These are phyloP conservation scores for Epichloe coenophiala DNA, from an alignment of 2,329 filamentous ascomycete species.

Conservation along the genomic window DNA sequence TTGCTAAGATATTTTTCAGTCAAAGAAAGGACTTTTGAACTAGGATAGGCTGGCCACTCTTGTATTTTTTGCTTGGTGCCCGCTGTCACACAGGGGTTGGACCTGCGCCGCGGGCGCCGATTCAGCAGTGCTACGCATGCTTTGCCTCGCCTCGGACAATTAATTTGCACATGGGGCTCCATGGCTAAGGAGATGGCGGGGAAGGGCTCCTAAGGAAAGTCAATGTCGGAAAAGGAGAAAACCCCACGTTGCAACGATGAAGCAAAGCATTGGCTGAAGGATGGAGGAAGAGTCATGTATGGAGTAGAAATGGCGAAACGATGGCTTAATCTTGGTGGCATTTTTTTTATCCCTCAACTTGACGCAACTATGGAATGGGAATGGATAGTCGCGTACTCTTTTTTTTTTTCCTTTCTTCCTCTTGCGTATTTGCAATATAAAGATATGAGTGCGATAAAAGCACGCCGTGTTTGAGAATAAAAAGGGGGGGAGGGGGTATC, in stretches of 20 bases:
- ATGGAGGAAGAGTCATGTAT: background rate
- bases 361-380: background rate
- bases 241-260: background rate
- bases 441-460: no score
- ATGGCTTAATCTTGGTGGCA: background rate
- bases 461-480: no score
- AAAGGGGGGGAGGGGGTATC: no score
- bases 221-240: background rate
- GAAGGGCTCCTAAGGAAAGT: no score
- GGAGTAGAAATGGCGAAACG: slow-evolving; percentile 1
- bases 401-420: no score
- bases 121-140: background rate
- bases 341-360: background rate
- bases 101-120: background rate
- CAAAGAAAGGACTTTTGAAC: slow-evolving; percentile 27
- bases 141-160: background rate
- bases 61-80: background rate
- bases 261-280: background rate
- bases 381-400: background rate
- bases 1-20: slow-evolving; percentile 11
- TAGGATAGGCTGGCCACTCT: background rate
- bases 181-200: background rate
- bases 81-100: background rate
- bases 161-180: background rate
- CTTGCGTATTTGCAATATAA: no score